Evolutionary conservation across 768 basidiomycete species (phyloP).

Genomic region (Coprinopsis marcescibilis): DNA sequence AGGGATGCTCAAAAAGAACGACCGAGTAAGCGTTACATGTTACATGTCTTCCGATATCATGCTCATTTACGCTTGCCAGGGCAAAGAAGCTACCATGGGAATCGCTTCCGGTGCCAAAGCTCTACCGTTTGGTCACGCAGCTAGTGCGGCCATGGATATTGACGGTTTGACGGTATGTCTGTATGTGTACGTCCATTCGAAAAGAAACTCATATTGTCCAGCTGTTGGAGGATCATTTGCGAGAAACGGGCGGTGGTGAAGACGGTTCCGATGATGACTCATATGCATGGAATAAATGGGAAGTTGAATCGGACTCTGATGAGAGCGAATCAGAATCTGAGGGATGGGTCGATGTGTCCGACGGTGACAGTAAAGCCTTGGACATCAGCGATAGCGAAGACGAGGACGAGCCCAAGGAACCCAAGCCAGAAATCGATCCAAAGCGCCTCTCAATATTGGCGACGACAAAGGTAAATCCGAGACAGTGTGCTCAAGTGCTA

Average conservation of each 20-base stretch:
- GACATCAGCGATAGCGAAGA: conserved; percentile 87
- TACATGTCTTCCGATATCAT: not conserved
- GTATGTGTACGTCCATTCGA: not conserved
- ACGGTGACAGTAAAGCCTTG: conserved; percentile 57
- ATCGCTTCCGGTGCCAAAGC: conserved; percentile 57
- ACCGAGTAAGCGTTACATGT: conserved; percentile 55
- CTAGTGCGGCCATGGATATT: conserved; percentile 74
- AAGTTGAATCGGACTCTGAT: conserved; percentile 66
- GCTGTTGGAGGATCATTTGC: conserved; percentile 86
- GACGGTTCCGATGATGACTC: conserved; percentile 43
- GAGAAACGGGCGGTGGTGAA: conserved; percentile 61
- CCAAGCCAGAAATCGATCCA: conserved; percentile 18
- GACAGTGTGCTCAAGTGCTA: not conserved
- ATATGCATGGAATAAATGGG: conserved; percentile 87
- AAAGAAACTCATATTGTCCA: conserved; percentile 23
- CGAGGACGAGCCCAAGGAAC: conserved; percentile 45
- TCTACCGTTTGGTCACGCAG: conserved; percentile 77
- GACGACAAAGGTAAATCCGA: conserved; percentile 64
- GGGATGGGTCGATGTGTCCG: conserved; percentile 81
- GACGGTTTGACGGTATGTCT: conserved; percentile 80
- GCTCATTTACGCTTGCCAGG: conserved; percentile 36
- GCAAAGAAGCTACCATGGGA: conserved; percentile 86
- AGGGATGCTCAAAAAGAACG: conserved; percentile 80
- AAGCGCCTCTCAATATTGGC: conserved; percentile 59
- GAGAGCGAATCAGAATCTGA: conserved; percentile 52